Conservation (phyloP, 108 stramenopile species). For the Chaetoceros tenuissimus region DNA sequence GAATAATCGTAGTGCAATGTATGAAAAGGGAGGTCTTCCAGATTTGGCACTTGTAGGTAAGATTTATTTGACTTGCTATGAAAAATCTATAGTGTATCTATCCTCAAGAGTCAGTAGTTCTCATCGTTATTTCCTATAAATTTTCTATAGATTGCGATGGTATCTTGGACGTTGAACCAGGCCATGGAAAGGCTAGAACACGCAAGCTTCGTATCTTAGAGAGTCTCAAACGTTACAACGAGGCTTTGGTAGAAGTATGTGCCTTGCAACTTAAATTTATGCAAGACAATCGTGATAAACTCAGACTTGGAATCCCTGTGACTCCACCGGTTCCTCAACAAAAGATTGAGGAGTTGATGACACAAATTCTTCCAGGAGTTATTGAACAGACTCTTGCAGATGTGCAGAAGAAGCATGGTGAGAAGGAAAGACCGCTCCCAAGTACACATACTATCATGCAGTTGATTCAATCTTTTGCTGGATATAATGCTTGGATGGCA, state of each 20-base stretch:
- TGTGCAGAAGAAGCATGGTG: slow-evolving; percentile 9
- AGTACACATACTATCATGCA: slow-evolving; percentile 71
- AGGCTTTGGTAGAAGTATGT: slow-evolving; percentile 70
- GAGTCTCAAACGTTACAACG: slow-evolving; percentile 20
- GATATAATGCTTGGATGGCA: slow-evolving; percentile 82
- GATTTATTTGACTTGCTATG: neutral
- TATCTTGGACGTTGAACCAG: slow-evolving; percentile 49
- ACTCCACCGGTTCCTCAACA: slow-evolving; percentile 70
- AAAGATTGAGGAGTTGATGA: slow-evolving; percentile 76
- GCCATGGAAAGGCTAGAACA: slow-evolving; percentile 70
- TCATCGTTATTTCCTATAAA: neutral
- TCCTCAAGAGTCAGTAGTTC: neutral
- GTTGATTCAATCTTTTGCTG: slow-evolving; percentile 70
- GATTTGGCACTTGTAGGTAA: slow-evolving; percentile 57
- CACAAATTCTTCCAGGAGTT: slow-evolving; percentile 54
- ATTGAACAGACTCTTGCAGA: slow-evolving; percentile 29
- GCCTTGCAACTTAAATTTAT: slow-evolving; percentile 77
- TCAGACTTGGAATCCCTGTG: slow-evolving; percentile 63
- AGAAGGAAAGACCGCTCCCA: slow-evolving; percentile 39
- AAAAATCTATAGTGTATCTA: neutral
- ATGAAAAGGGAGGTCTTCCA: slow-evolving; percentile 76
- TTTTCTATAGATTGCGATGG: slow-evolving; percentile 47
- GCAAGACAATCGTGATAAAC: slow-evolving; percentile 69
- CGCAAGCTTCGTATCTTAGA: slow-evolving; percentile 81
- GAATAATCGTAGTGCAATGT: slow-evolving; percentile 91